Evolutionary conservation across 2,329 filamentous ascomycete species (phyloP).

Genomic region (Westerdykella aurantiaca): DNA sequence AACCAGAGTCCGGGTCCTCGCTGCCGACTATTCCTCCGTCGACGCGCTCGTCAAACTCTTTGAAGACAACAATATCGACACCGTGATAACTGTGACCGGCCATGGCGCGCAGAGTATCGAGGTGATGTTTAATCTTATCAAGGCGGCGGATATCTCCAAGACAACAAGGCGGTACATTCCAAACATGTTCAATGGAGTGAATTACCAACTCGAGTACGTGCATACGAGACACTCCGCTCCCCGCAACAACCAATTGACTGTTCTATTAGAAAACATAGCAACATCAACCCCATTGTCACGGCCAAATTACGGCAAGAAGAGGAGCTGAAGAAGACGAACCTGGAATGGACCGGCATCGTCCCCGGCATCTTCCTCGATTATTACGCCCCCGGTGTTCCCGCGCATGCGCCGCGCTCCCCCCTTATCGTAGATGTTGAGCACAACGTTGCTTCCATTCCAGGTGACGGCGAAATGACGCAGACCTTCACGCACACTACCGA

Average conservation of each 20-base stretch:
- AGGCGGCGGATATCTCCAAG: slow-evolving; percentile 38
- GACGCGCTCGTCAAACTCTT: slow-evolving; percentile 20
- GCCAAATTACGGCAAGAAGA: slow-evolving; percentile 3
- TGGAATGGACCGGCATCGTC: slow-evolving; percentile 20
- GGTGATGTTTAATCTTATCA: slow-evolving; percentile 37
- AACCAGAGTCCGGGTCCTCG: slow-evolving; percentile 9
- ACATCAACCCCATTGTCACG: slow-evolving; percentile 2
- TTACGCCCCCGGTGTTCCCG: slow-evolving; percentile 13
- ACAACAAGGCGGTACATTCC: slow-evolving; percentile 41
- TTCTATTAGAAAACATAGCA: neutral
- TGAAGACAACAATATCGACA: slow-evolving; percentile 39
- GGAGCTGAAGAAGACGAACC: slow-evolving; percentile 8
- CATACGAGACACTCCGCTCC: neutral
- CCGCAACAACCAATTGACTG: neutral
- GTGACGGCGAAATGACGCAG: slow-evolving; percentile 42
- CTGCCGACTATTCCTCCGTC: slow-evolving; percentile 31
- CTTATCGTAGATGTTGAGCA: slow-evolving; percentile 9
- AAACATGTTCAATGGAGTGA: slow-evolving; percentile 34
- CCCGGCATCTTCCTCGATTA: slow-evolving; percentile 25
- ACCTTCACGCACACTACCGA: slow-evolving; percentile 48
- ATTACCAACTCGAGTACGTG: slow-evolving; percentile 8
- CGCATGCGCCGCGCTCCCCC: slow-evolving; percentile 2
- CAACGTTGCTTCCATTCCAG: slow-evolving; percentile 43
- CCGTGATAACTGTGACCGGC: slow-evolving; percentile 39
- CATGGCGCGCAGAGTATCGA: slow-evolving; percentile 21